Percentiles rank a stretch among this genome's conserved stretches.
phyloP scores from a whole-genome alignment of 1,284 basidiomycete species.

The Ceratobasidium sp. region DNA sequence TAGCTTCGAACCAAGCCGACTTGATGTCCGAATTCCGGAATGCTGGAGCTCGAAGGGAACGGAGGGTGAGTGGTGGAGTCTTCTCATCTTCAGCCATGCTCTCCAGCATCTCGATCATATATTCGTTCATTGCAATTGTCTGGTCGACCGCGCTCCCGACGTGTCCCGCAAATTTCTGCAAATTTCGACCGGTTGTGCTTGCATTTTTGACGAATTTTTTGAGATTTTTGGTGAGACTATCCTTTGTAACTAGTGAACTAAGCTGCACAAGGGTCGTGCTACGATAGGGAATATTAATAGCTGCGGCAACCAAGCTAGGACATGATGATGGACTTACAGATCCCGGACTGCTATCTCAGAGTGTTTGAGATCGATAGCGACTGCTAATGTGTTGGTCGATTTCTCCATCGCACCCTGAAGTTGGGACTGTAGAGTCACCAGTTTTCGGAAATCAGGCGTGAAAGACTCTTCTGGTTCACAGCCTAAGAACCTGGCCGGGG shows the following conservation, averaged over 20 bases:
- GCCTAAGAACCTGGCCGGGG: not conserved
- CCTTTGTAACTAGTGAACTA: constrained; percentile 43
- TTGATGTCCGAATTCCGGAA: constrained; percentile 14
- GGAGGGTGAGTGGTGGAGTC: not conserved
- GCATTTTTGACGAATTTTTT: constrained; percentile 43
- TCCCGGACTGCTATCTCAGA: constrained; percentile 46
- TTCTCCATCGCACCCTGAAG: constrained; percentile 45
- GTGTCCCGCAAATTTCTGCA: constrained; percentile 45
- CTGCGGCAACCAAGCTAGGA: too few relatives aligned
- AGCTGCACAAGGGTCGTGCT: constrained; percentile 44
- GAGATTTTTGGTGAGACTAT: constrained; percentile 23
- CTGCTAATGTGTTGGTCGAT: constrained; percentile 33
- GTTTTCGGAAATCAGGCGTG: constrained; percentile 44
- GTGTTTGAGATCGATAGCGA: constrained; percentile 45
- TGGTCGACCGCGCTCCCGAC: constrained; percentile 47
- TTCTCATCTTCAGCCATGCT: constrained; percentile 13
- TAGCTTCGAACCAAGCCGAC: constrained; percentile 28
- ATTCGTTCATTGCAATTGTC: constrained; percentile 47
- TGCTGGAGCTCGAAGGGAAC: not conserved
- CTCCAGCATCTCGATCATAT: constrained; percentile 31
- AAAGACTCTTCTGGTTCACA: not conserved
- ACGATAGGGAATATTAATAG: not conserved
- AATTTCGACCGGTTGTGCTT: constrained; percentile 37
- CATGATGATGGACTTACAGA: constrained; percentile 17
- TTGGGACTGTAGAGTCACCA: constrained; percentile 34